Percentiles rank a stretch among this genome's conserved stretches.
phyloP scores from a whole-genome alignment of 2,329 filamentous ascomycete genomes.

The Fusarium sp. region DNA sequence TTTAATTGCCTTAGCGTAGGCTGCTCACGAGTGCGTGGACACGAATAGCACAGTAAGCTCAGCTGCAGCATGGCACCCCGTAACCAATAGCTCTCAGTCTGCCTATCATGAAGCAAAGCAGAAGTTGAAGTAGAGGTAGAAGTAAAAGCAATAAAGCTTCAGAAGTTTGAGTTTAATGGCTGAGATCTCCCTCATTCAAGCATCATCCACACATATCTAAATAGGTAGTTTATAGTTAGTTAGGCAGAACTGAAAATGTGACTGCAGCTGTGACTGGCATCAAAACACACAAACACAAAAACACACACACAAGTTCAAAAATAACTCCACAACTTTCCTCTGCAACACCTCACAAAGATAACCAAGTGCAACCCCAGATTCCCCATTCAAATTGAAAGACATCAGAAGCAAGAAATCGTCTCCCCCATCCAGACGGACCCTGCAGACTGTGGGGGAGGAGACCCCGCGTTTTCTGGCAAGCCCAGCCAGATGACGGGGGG shows the following conservation, averaged over 20 bases:
- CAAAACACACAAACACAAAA: neutral
- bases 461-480: slow-evolving; percentile 48
- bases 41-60: slow-evolving; percentile 34
- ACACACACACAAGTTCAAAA: neutral
- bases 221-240: neutral
- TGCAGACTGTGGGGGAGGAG: slow-evolving; percentile 43
- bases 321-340: slow-evolving; percentile 11
- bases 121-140: neutral
- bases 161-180: slow-evolving; percentile 21
- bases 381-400: neutral
- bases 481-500: slow-evolving; percentile 41
- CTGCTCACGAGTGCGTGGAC: slow-evolving; percentile 25
- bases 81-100: slow-evolving; percentile 3
- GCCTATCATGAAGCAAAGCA: slow-evolving; percentile 3
- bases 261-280: slow-evolving; percentile 4
- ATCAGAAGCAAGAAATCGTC: slow-evolving; percentile 20
- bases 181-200: slow-evolving; percentile 21
- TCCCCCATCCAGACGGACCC: slow-evolving; percentile 30
- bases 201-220: slow-evolving; percentile 19
- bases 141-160: slow-evolving; percentile 4
- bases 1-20: slow-evolving; percentile 20
- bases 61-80: slow-evolving; percentile 24
- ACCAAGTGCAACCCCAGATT: slow-evolving; percentile 16
- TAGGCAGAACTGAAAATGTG: slow-evolving; percentile 9
- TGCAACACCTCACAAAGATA: slow-evolving; percentile 17